Base-by-base conservation (phyloP, 495 filamentous ascomycete species). In the Clavariopsis aquatica region DNA sequence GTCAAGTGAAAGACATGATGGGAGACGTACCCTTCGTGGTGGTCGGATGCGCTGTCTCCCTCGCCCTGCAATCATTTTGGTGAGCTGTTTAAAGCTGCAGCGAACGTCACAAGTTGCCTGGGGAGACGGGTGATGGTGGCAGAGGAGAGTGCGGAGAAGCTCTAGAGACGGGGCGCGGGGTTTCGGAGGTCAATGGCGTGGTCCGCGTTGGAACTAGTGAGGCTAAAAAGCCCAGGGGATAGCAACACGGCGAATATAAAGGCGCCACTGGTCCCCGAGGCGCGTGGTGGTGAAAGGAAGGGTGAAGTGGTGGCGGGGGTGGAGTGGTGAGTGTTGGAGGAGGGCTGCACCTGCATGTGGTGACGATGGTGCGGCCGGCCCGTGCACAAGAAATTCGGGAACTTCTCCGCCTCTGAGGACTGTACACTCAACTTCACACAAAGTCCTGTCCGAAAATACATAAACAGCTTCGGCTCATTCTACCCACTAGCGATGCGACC, bases 1-100 rank as follows among this genome's bases (percentile, higher is more conserved):
- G 46, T 23, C 20, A 10, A 28, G 23, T 43, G 38, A 43, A 43
- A 36, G 29, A 38, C 23, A 28, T 17, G 22, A 23, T 24, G 54
- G 46, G 29, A 58, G 31, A 71, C 68, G 76, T 81, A 92, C 89
- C 73, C 84, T 80, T 65, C 87, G 79, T 55, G 89, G 89, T 71
- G 89, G 87, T 59, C 88, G 78, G 60, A 93, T 92, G 72, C 84
- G 89, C 45, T 85, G 82, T 60, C 86, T 78, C 27, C 85, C 85
- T 74, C 87, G 80, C 64, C 87, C 83, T 26, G 84, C 78, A 67
- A 85, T 80, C 86, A 89, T 89, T 19, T 43, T 26, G 38, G 38
- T 17, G 38, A 17, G 9, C 9, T 6, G 4, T 34, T 34, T 34
- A 34, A 34, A 2, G 38, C 3, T 9, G 38, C 3, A 7, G 2